A percentile compares a stretch with the other conserved stretches of the same genome.
Evolutionary conservation across 192 early-diverging fungal species (phyloP).

Genomic region (Backusella parvicylindrica): DNA sequence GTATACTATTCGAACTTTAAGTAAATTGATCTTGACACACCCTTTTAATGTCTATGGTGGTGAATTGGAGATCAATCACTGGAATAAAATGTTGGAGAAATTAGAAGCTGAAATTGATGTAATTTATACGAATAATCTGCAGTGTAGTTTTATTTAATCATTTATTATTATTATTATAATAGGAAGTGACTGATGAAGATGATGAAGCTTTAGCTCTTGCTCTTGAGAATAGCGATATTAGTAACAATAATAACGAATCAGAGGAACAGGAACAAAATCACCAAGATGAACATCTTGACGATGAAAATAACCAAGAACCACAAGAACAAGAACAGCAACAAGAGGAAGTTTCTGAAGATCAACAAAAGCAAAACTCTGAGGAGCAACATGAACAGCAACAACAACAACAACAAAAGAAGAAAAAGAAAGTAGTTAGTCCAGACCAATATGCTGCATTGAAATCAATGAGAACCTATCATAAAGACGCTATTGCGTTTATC

Average conservation of each 20-base stretch:
- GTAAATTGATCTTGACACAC: slow-evolving; percentile 78
- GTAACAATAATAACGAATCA: not conserved
- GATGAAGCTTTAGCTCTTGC: not conserved
- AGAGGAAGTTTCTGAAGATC: not conserved
- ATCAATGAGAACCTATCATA: slow-evolving; percentile 72
- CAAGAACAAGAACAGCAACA: not conserved
- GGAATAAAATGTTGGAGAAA: slow-evolving; percentile 63
- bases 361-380: not conserved
- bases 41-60: slow-evolving; percentile 91
- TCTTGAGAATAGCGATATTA: not conserved
- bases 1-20: slow-evolving; percentile 84
- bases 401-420: not conserved
- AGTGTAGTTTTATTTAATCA: not conserved
- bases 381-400: not conserved
- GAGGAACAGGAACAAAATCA: not conserved
- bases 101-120: slow-evolving; percentile 70
- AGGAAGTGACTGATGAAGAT: slow-evolving; percentile 20
- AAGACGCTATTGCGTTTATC: slow-evolving; percentile 86
- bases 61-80: slow-evolving; percentile 64
- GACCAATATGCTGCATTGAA: not conserved
- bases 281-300: not conserved
- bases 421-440: not conserved
- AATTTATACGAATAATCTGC: not conserved
- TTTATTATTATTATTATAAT: not conserved
- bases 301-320: not conserved